Evolutionary conservation across 2,329 filamentous ascomycete species (phyloP).

Genomic region (Cadophora malorum): DNA sequence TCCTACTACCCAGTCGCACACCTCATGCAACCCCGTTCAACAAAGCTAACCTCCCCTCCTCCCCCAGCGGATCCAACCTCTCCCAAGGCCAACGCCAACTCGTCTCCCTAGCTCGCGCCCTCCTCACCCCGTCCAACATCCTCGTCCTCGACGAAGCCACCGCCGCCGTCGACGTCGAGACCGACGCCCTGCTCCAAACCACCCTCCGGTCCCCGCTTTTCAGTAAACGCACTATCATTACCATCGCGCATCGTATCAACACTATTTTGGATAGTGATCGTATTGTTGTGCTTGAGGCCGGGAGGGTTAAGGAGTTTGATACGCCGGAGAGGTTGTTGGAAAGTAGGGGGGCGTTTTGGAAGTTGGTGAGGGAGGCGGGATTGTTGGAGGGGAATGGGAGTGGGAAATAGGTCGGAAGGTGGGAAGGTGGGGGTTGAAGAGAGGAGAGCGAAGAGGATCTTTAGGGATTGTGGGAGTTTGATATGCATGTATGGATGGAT

Average conservation of each 20-base stretch:
- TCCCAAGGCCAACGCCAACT: conserved; percentile 95
- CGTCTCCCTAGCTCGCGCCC: conserved; percentile 88
- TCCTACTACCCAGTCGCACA: too few species aligned
- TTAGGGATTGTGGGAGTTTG: too few species aligned
- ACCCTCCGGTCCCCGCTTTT: conserved; percentile 73
- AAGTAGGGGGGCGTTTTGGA: conserved; percentile 81
- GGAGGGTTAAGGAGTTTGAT: conserved; percentile 91
- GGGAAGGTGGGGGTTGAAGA: too few species aligned
- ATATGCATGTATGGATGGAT: neutral
- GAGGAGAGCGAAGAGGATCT: too few species aligned
- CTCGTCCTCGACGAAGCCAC: conserved; percentile 97
- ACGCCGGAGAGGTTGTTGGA: conserved; percentile 79
- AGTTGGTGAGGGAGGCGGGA: conserved; percentile 89
- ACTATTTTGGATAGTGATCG: conserved; percentile 90
- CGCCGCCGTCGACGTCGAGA: conserved; percentile 73
- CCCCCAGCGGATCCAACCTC: conserved; percentile 79
- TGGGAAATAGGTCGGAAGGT: neutral
- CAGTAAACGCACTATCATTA: conserved; percentile 93
- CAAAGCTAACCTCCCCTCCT: conserved; percentile 22
- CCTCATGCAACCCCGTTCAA: neutral
- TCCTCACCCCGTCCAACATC: conserved; percentile 96
- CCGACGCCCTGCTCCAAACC: conserved; percentile 69
- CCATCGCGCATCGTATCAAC: conserved; percentile 97
- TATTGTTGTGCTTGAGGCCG: conserved; percentile 91
- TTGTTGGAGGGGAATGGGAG: conserved; percentile 52